Conservation (phyloP, 2,329 filamentous ascomycete species). For the Talaromyces sp. region DNA sequence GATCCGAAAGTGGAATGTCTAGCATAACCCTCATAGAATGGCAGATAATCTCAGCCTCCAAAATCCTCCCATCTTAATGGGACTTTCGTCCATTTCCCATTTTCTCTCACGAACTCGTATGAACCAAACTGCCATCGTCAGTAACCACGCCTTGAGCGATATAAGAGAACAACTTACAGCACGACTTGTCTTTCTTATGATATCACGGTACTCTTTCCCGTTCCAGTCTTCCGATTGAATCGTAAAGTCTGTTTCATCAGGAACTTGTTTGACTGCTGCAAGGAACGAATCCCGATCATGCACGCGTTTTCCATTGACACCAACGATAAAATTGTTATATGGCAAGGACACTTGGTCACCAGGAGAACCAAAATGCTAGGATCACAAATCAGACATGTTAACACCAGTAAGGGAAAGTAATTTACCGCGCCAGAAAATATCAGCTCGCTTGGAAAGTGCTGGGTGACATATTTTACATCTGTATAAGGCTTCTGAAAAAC, state of each 20-base stretch:
- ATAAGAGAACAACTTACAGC: slow-evolving; percentile 7
- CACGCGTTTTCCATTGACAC: slow-evolving; percentile 9
- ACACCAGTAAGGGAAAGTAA: background rate
- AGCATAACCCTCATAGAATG: background rate
- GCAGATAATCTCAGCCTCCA: background rate
- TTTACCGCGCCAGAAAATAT: slow-evolving; percentile 9
- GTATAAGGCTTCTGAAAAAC: slow-evolving; percentile 15
- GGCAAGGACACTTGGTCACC: slow-evolving; percentile 8
- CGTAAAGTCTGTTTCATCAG: slow-evolving; percentile 15
- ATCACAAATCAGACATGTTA: background rate
- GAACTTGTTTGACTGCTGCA: background rate
- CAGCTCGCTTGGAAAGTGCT: slow-evolving; percentile 8
- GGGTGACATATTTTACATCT: slow-evolving; percentile 8
- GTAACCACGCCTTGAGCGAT: background rate
- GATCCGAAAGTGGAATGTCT: background rate
- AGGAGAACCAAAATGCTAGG: slow-evolving; percentile 8
- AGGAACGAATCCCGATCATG: slow-evolving; percentile 10
- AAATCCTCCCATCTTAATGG: background rate
- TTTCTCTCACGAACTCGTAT: slow-evolving; percentile 11
- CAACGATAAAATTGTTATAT: slow-evolving; percentile 14
- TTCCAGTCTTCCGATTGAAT: slow-evolving; percentile 18
- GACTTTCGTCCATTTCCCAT: slow-evolving; percentile 16
- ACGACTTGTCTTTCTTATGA: slow-evolving; percentile 10
- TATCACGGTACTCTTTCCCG: slow-evolving; percentile 10
- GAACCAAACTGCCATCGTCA: slow-evolving; percentile 11